Base-by-base conservation (phyloP, 768 basidiomycete genomes). In the Mycena capillaripes region DNA sequence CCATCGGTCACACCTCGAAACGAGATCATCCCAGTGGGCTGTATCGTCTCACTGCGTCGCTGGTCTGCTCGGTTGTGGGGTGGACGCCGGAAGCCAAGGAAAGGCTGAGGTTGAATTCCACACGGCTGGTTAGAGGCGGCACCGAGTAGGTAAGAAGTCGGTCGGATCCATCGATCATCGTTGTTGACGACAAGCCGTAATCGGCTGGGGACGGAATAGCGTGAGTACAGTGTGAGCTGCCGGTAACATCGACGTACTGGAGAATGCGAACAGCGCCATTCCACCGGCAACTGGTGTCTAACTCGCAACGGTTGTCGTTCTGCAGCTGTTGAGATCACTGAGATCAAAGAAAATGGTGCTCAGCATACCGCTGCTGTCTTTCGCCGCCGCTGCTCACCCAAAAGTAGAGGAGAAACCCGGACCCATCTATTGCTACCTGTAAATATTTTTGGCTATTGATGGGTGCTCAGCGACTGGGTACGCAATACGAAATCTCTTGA, bases 1-100 rank as follows among this genome's bases (percentile, higher is more conserved):
- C 32, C 56, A 57, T 8, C 14, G 42, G 50, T 52, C 25, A 12
- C 50, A 52, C 50, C 50, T 52, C 25, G 25, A 52, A 52, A 52
- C 25, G 25, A 29, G 48, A 50, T 63, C 46, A 63, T 63, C 61
- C 61, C 61, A 63, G 46, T 21, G 32, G 60, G 48, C 46, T 52
- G 48, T 34, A 63, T 62, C 60, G 21, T n/a, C 32, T 42, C 59
- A 60, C 59, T 60, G n/a, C n/a, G n/a, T n/a, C n/a, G n/a, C n/a
- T n/a, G n/a, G n/a, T n/a, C n/a, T 27, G n/a, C 27, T 27, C 40
- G 59, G 30, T 29, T 36, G 34, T 12, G 6, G 34, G 6, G 34
- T 19, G 19, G 48, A 62, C 32, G 5, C 30, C 8, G 61, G 46
- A n/a, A 50, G 32, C 61, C 61, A 62, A 34, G 44, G 36, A 29